Percentiles rank a stretch among this genome's conserved stretches.
phyloP scores from a whole-genome alignment of 2,329 filamentous ascomycete genomes.

The Hypoxylon sp. region DNA sequence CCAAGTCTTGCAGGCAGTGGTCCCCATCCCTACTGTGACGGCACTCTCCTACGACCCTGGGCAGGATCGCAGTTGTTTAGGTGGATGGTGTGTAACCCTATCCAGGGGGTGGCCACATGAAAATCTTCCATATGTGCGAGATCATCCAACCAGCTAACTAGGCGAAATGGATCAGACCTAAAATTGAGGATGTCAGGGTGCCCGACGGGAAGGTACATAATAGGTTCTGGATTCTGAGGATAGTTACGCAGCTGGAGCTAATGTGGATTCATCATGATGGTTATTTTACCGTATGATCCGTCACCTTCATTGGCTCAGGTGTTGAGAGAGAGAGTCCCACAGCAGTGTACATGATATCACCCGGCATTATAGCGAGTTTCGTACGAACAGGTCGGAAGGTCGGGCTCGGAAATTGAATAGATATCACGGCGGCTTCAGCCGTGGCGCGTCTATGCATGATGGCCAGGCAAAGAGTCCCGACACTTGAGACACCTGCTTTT shows the following conservation, averaged over 20 bases:
- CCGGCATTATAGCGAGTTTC: constrained; percentile 6
- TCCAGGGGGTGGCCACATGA: constrained; percentile 37
- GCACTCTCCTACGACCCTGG: constrained; percentile 31
- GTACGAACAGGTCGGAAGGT: constrained; percentile 12
- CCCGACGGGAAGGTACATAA: constrained; percentile 22
- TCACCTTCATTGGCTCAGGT: constrained; percentile 10
- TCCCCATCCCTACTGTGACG: constrained; percentile 31
- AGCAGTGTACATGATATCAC: constrained; percentile 9
- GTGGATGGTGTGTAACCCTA: constrained; percentile 39
- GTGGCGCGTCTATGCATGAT: constrained; percentile 28
- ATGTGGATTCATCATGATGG: constrained; percentile 23
- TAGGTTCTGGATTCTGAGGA: constrained; percentile 32
- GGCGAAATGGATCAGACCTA: constrained; percentile 33
- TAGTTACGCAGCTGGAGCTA: constrained; percentile 26
- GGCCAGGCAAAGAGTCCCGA: constrained; percentile 10
- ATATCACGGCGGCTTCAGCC: constrained; percentile 26
- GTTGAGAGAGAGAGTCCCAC: constrained; percentile 6
- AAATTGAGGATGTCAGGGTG: constrained; percentile 35
- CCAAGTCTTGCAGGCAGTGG: constrained; percentile 17
- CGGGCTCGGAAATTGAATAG: constrained; percentile 26
- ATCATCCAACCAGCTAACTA: constrained; percentile 31
- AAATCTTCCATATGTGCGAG: constrained; percentile 22
- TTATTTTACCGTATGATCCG: constrained; percentile 26
- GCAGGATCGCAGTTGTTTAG: constrained; percentile 15
- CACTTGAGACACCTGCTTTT: constrained; percentile 16